Conservation (phyloP, 805 yeast genomes). For the Wickerhamiella kurtzmanii region DNA sequence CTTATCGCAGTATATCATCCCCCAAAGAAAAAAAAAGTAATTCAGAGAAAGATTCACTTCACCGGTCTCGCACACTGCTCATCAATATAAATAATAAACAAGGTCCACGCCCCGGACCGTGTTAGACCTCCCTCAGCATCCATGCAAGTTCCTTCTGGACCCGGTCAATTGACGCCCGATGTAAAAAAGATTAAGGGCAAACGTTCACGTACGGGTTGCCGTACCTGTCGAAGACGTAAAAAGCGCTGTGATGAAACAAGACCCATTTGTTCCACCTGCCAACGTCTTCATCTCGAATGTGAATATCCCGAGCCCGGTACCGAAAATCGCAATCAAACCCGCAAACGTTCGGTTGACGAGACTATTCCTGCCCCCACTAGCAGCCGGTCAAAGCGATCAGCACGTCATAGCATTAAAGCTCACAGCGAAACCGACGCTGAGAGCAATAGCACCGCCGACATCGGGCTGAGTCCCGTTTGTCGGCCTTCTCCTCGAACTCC, state of each 20-base stretch:
- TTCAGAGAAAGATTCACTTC: not conserved
- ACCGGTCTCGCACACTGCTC: too few species aligned
- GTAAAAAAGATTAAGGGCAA: conserved; percentile 1
- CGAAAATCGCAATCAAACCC: conserved; percentile 33
- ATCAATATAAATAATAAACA: too few species aligned
- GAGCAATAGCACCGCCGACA: too few species aligned
- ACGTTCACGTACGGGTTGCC: conserved; percentile 40
- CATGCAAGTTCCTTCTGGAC: not conserved
- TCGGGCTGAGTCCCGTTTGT: too few species aligned
- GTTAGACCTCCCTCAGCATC: not conserved
- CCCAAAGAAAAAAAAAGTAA: too few species aligned
- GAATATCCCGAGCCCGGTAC: conserved; percentile 64
- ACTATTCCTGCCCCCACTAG: not conserved
- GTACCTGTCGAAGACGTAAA: conserved; percentile 64
- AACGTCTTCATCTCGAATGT: conserved; percentile 50
- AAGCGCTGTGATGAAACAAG: conserved; percentile 62
- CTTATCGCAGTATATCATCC: too few species aligned
- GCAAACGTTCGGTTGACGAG: conserved; percentile 1
- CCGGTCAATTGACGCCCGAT: not conserved
- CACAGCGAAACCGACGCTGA: too few species aligned
- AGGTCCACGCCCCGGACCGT: too few species aligned
- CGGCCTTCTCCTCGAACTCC: too few species aligned
- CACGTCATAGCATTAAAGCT: too few species aligned
- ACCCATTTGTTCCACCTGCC: conserved; percentile 57
- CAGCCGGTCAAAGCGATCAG: not conserved